A percentile compares a stretch with the other conserved stretches of the same genome.
phyloP scores from a whole-genome alignment of 2,329 filamentous ascomycete species.

The Scedosporium dehoogii region DNA sequence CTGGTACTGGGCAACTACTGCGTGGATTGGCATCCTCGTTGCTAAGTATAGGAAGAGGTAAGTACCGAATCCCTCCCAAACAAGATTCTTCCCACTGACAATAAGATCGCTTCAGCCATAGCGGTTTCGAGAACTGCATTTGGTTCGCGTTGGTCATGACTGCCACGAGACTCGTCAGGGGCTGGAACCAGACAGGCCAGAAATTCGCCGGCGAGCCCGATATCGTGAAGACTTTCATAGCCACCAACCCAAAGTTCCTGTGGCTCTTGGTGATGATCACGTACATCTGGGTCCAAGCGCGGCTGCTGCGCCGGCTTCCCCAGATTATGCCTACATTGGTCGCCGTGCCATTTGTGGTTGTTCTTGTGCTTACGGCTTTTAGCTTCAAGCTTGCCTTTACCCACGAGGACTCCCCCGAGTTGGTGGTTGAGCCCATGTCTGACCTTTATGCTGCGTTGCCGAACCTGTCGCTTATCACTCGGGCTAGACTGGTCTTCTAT shows the following conservation, averaged over 20 bases:
- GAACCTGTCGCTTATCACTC: slow-evolving; percentile 34
- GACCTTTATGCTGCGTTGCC: slow-evolving; percentile 29
- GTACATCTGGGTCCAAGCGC: slow-evolving; percentile 52
- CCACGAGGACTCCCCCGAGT: slow-evolving; percentile 75
- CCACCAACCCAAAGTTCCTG: slow-evolving; percentile 52
- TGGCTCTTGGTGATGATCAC: slow-evolving; percentile 64
- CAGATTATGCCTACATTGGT: slow-evolving; percentile 29
- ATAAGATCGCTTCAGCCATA: slow-evolving; percentile 15
- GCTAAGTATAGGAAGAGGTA: slow-evolving; percentile 35
- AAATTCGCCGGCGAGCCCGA: slow-evolving; percentile 90
- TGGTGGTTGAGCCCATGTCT: slow-evolving; percentile 43
- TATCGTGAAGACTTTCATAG: slow-evolving; percentile 64
- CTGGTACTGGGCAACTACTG: slow-evolving; percentile 84
- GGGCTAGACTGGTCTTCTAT: slow-evolving; percentile 40
- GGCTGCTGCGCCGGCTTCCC: slow-evolving; percentile 24
- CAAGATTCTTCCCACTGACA: not conserved
- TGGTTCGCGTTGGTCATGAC: slow-evolving; percentile 38
- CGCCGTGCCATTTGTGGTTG: slow-evolving; percentile 27
- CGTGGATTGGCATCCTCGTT: slow-evolving; percentile 53
- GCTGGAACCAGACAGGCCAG: slow-evolving; percentile 96
- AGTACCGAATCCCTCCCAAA: not conserved
- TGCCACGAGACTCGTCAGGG: slow-evolving; percentile 55
- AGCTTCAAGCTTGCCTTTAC: slow-evolving; percentile 89
- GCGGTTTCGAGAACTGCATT: slow-evolving; percentile 14
- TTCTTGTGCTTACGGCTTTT: slow-evolving; percentile 46